These are phyloP conservation scores for Scheffersomyces segobiensis DNA, from an alignment of 1,139 yeast genomes.

Conservation along the genomic window DNA sequence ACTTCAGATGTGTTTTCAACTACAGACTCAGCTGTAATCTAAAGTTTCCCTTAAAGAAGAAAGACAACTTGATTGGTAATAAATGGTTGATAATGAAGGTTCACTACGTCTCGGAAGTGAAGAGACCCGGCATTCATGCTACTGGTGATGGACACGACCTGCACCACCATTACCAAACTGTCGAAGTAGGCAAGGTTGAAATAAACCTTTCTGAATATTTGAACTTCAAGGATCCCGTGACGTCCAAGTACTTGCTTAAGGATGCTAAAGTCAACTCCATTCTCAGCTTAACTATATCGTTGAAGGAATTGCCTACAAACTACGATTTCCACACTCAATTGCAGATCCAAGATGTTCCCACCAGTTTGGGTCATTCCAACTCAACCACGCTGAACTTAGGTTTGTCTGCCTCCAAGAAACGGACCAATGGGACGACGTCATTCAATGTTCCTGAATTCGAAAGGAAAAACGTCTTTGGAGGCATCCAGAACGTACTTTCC, in stretches of 20 bases:
- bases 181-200: constrained; percentile 63
- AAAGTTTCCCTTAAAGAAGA: constrained; percentile 35
- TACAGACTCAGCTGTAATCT: constrained; percentile 41
- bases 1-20: constrained; percentile 45
- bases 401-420: neutral
- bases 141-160: constrained; percentile 31
- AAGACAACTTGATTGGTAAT: constrained; percentile 39
- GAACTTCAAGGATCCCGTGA: constrained; percentile 51
- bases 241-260: constrained; percentile 66
- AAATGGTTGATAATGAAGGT: constrained; percentile 37
- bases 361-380: neutral
- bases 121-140: neutral
- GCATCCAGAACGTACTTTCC: constrained; percentile 35
- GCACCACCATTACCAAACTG: constrained; percentile 17
- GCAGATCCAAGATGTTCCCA: constrained; percentile 30
- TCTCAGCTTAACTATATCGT: constrained; percentile 45
- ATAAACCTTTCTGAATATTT: constrained; percentile 75
- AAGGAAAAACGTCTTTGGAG: constrained; percentile 39
- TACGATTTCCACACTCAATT: constrained; percentile 45
- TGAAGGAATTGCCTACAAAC: constrained; percentile 45
- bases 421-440: constrained; percentile 8
- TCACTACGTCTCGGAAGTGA: constrained; percentile 37
- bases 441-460: constrained; percentile 42
- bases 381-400: neutral
- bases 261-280: constrained; percentile 84